Base-by-base conservation (phyloP, 73 alveolate species). In the Uronychia setigera region DNA sequence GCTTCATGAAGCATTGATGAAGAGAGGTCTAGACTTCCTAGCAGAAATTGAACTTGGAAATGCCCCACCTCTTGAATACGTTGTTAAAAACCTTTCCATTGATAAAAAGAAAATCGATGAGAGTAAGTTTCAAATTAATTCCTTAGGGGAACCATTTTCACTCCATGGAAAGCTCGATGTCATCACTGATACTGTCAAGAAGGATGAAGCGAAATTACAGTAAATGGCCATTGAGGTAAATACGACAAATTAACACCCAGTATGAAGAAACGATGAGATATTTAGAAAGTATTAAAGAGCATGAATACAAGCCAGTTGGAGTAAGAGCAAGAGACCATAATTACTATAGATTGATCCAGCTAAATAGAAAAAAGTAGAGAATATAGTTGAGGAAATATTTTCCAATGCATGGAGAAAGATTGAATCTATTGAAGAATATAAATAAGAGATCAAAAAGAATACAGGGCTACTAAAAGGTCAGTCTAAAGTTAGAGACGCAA, bases 51-150 rank as follows among this genome's bases (percentile, higher is more conserved):
- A 93, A 59, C 80, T 93, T 0, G 98, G 98, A 25, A 91, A 87
- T 74, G 98, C 96, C n/a, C 96, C 98, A 1, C 96, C 96, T 1
- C 74, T 91, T 25, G 98, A 93, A 76, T 89, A 89, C 60, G 90
- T 91, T 0, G 90, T 83, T 28, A 86, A 87, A 30, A 93, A 91
- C 77, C 82, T 87, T 1, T 27, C 34, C 30, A 57, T 86, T 35
- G 93, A 82, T 76, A 90, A 82, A 58, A 83, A 86, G 32, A 79
- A 78, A 30, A 19, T 85, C 13, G 91, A 83, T 11, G 60, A 29
- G 67, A 46, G 67, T 46, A 19, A 46, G 67, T 46, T n/a, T 32
- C 13, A 19, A 0, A 67, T 0, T 59, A 34, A 83, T 34, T 26
- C 1, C 67, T 26, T 82, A 35, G 76, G 59, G 1, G 33, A 60